Evolutionary conservation across 2,329 filamentous ascomycete genomes (phyloP).

Genomic region (Teratosphaeria pseudoeucalypti): DNA sequence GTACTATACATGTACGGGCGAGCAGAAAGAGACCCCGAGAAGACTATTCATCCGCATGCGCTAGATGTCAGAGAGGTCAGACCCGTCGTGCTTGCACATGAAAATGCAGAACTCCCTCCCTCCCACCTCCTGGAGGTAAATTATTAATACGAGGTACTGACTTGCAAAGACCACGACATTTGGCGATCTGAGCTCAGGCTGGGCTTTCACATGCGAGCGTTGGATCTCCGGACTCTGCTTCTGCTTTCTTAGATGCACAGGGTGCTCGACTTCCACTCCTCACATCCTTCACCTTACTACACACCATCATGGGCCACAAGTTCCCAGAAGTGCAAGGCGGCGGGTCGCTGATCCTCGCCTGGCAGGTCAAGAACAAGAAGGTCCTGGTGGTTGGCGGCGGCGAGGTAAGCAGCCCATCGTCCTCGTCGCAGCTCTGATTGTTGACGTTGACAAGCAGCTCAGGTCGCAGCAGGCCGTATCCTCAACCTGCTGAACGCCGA

Average conservation of each 20-base stretch:
- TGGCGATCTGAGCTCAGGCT: not conserved
- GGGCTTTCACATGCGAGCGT: not conserved
- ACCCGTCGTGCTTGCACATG: no score
- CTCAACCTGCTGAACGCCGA: slow-evolving; percentile 92
- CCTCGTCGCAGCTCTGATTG: slow-evolving; percentile 1
- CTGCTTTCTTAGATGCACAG: not conserved
- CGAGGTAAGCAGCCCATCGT: slow-evolving; percentile 52
- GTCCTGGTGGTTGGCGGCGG: slow-evolving; percentile 92
- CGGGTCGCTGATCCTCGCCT: slow-evolving; percentile 87
- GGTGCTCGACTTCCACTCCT: not conserved
- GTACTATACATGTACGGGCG: no score
- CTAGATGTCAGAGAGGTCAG: no score
- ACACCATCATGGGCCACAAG: not conserved
- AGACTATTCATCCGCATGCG: no score
- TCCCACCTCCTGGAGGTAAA: no score
- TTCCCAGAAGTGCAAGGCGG: slow-evolving; percentile 81
- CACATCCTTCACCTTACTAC: not conserved
- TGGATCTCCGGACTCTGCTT: not conserved
- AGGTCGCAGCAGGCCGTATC: slow-evolving; percentile 94
- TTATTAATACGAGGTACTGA: no score
- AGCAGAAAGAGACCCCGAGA: no score
- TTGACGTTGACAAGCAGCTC: slow-evolving; percentile 18
- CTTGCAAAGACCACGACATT: not conserved
- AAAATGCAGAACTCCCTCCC: no score
- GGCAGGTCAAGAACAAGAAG: slow-evolving; percentile 83